Evolutionary conservation across 2,329 filamentous ascomycete species (phyloP), one percentile per base, ranked within the genome.

Genomic region (Orbilia oligospora): DNA sequence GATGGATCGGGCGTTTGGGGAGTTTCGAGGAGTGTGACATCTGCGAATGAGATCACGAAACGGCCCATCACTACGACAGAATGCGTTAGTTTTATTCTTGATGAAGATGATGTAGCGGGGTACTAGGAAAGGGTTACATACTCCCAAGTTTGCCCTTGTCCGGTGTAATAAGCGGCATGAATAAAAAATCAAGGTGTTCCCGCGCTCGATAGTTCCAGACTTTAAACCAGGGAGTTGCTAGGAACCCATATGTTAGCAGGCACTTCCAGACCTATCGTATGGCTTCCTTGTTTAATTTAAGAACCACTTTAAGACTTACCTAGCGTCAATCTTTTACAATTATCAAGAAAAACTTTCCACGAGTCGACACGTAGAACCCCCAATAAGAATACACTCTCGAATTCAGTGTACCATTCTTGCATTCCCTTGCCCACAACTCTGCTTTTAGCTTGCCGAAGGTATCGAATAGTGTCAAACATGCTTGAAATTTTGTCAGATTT

Each of bases 141-240:
- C 75, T 72, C 22, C 75, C 75, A 30, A 38, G 53, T 24, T 65
- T 72, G 2, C 68, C 75, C 0, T 56, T 24, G 1, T 38, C 33
- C 8, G 75, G 75, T 51, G 75, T 72, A 18, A 56, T 36, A 2
- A 78, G 55, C 10, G 75, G 75, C 75, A 72, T 72, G 20, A 78
- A 78, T 16, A 78, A 49, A 30, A 78, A 78, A 18, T 78, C 75
- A 16, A 78, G 38, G 24, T 78, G 75, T 20, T 78, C 75, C 22
- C 75, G 65, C 18, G 73, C 68, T 5, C 75, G 68, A 49, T 69
- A 78, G 55, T 69, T 72, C 75, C 75, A 78, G 51, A 78, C 63
- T 38, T 72, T 78, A 3, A 78, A 36, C 75, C 75, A 78, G n/a
- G 75, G 75, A 3, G 68, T 69, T 36, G 61, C 75, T 71, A 41